These are phyloP conservation scores for Ustilago xerochloae DNA, from an alignment of 1,284 basidiomycete genomes.

Conservation along the genomic window DNA sequence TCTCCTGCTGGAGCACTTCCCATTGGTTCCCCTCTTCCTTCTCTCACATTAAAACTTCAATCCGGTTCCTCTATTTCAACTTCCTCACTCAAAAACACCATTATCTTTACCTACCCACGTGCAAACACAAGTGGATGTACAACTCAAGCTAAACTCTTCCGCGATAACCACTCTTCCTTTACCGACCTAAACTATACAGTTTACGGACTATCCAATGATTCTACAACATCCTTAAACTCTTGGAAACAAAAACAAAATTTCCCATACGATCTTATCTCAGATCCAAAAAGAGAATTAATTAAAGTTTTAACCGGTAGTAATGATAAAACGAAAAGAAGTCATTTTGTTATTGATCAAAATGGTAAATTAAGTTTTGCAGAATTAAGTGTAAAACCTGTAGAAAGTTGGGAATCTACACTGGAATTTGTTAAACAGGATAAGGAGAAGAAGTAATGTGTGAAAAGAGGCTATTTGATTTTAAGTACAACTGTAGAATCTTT, in stretches of 20 bases:
- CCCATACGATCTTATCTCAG: conserved; percentile 85
- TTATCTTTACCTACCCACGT: conserved; percentile 24
- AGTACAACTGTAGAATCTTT: conserved; percentile 7
- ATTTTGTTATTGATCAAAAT: conserved; percentile 59
- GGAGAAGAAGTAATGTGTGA: not conserved
- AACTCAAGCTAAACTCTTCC: conserved; percentile 69
- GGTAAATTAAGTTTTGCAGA: conserved; percentile 46
- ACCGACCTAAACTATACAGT: conserved; percentile 77
- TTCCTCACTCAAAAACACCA: conserved; percentile 63
- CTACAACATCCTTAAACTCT: conserved; percentile 76
- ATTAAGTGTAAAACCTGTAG: conserved; percentile 57
- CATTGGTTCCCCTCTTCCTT: conserved; percentile 81
- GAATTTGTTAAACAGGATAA: conserved; percentile 19
- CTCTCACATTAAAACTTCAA: conserved; percentile 75
- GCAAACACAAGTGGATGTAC: conserved; percentile 61
- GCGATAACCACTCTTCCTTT: conserved; percentile 83
- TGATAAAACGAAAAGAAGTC: conserved; percentile 73
- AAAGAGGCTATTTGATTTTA: conserved; percentile 16
- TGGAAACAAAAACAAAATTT: conserved; percentile 76
- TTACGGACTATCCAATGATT: conserved; percentile 86
- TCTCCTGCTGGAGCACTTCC: conserved; percentile 70
- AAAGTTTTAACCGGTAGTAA: conserved; percentile 82
- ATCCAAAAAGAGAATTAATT: conserved; percentile 83
- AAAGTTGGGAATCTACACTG: conserved; percentile 31
- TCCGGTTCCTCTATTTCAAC: conserved; percentile 1